These are phyloP conservation scores for Quercus ilex DNA, from an alignment of 306 rosid genomes.

Conservation along the genomic window DNA sequence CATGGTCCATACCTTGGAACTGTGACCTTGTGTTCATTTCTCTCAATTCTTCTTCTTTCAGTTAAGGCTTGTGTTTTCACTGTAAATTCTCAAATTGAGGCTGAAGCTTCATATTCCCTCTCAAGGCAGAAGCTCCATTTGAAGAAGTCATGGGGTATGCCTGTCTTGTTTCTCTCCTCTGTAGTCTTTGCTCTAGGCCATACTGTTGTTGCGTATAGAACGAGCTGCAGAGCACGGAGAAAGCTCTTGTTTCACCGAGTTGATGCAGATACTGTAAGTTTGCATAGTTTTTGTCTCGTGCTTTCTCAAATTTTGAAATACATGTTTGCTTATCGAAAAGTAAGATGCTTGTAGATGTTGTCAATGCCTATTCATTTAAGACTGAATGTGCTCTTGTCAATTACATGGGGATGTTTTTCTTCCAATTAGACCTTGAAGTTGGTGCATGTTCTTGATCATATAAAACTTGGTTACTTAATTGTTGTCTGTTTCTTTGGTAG, in stretches of 20 bases:
- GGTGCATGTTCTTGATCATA: not conserved
- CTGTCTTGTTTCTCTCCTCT: slow-evolving; percentile 84
- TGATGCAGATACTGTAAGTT: slow-evolving; percentile 91
- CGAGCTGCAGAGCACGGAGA: slow-evolving; percentile 96
- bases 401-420: not conserved
- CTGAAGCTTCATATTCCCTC: slow-evolving; percentile 69
- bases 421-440: not conserved
- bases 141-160: slow-evolving; percentile 99
- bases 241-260: slow-evolving; percentile 83
- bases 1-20: slow-evolving; percentile 98
- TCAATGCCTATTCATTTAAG: not conserved
- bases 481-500: not conserved
- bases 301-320: not conserved
- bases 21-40: slow-evolving; percentile 71
- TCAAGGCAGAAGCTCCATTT: slow-evolving; percentile 77
- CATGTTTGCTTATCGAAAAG: not conserved
- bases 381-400: not conserved
- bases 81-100: slow-evolving; percentile 85
- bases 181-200: slow-evolving; percentile 98
- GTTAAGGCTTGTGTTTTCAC: slow-evolving; percentile 85
- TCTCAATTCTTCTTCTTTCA: slow-evolving; percentile 76
- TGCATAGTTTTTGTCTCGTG: not conserved
- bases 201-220: slow-evolving; percentile 89
- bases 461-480: not conserved
- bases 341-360: not conserved